A percentile compares a stretch with the other conserved stretches of the same genome.
Evolutionary conservation across 2,329 filamentous ascomycete species (phyloP).

Genomic region (Aureobasidium sp.): DNA sequence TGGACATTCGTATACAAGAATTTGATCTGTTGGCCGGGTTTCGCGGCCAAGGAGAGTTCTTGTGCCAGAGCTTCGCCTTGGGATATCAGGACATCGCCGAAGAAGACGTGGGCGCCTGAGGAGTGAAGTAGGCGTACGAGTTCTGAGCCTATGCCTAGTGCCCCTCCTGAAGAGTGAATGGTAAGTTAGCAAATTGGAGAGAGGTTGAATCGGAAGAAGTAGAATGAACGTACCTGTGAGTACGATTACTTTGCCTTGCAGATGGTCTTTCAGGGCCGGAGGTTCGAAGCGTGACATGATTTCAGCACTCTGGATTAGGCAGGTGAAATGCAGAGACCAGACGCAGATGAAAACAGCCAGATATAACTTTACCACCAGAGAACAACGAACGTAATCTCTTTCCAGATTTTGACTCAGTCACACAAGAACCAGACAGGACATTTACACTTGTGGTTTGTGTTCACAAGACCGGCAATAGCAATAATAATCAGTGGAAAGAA

Average conservation of each 20-base stretch:
- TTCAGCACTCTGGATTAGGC: neutral
- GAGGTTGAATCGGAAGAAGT: neutral
- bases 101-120: conserved; percentile 36
- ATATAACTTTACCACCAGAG: neutral
- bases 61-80: conserved; percentile 29
- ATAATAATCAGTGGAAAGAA: too few relatives aligned
- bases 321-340: too few relatives aligned
- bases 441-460: too few relatives aligned
- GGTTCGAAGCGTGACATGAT: conserved; percentile 11
- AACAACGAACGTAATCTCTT: neutral
- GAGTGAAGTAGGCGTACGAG: conserved; percentile 35
- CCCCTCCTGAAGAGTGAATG: conserved; percentile 30
- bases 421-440: too few relatives aligned
- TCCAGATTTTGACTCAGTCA: too few relatives aligned
- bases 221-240: conserved; percentile 25
- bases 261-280: neutral
- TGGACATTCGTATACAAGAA: conserved; percentile 43
- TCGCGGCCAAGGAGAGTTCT: conserved; percentile 21
- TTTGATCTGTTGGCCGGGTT: conserved; percentile 23
- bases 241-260: conserved; percentile 29
- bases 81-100: conserved; percentile 37
- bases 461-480: neutral
- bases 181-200: neutral
- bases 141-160: conserved; percentile 41
- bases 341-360: neutral